A percentile compares a stretch with the other conserved stretches of the same genome.
These are phyloP conservation scores for Leishmania braziliensis DNA, from an alignment of 208 protist genomes.

Conservation along the genomic window DNA sequence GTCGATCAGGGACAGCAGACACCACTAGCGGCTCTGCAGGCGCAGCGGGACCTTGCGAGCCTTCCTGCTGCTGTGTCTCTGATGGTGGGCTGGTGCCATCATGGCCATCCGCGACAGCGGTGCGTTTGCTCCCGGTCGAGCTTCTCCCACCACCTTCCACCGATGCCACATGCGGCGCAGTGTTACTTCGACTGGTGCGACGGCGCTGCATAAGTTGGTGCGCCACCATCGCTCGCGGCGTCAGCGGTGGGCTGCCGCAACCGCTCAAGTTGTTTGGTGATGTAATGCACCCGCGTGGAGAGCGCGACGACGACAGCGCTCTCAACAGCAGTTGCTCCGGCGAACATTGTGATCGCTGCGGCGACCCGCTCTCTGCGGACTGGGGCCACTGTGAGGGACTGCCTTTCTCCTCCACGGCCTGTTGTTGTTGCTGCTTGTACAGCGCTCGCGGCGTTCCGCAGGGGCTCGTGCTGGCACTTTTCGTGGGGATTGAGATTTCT, in stretches of 20 bases:
- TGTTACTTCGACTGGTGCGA: constrained; percentile 31
- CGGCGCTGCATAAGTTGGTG: constrained; percentile 37
- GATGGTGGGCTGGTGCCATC: neutral
- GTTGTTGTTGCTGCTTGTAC: neutral
- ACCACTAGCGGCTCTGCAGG: neutral
- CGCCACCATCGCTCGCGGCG: constrained; percentile 31
- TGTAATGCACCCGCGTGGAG: neutral
- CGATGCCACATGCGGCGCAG: constrained; percentile 29
- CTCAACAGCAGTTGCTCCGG: neutral
- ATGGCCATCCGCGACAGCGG: neutral
- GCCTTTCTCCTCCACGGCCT: no score
- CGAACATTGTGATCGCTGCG: neutral
- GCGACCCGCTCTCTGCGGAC: neutral
- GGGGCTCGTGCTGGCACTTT: neutral
- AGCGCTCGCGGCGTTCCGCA: neutral
- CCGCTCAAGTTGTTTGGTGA: constrained; percentile 25
- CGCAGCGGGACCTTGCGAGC: neutral
- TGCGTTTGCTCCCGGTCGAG: neutral
- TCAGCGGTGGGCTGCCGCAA: constrained; percentile 26
- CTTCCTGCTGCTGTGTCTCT: neutral
- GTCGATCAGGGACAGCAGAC: neutral
- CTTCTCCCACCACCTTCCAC: constrained; percentile 1
- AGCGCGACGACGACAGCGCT: constrained; percentile 6
- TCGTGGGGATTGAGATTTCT: neutral
- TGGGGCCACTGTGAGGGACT: neutral